phyloP scores from a whole-genome alignment of 768 basidiomycete species.

The Suillus clintonianus region DNA sequence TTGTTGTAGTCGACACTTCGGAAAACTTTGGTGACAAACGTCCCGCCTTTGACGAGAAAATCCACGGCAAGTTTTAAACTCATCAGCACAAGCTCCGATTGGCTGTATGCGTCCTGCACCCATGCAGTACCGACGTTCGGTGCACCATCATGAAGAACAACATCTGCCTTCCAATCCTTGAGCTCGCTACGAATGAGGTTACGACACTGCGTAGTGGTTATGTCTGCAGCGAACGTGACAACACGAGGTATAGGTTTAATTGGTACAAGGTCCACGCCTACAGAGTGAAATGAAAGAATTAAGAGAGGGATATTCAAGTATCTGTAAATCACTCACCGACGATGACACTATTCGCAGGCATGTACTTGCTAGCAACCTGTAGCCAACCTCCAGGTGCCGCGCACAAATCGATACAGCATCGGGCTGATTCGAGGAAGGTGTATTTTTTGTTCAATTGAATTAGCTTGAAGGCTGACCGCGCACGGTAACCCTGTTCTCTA shows the following conservation, averaged over 20 bases:
- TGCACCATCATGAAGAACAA: constrained; percentile 98
- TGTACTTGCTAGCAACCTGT: constrained; percentile 97
- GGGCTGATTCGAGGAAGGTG: constrained; percentile 82
- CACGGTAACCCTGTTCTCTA: constrained; percentile 98
- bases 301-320: neutral
- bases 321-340: constrained; percentile 58
- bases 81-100: constrained; percentile 96
- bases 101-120: constrained; percentile 97
- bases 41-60: constrained; percentile 90
- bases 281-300: constrained; percentile 10
- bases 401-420: constrained; percentile 96
- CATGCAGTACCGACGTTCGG: constrained; percentile 99
- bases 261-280: constrained; percentile 93
- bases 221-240: constrained; percentile 90
- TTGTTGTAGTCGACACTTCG: constrained; percentile 98
- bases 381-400: constrained; percentile 99
- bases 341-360: constrained; percentile 91
- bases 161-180: constrained; percentile 99
- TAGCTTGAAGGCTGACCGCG: constrained; percentile 98
- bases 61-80: constrained; percentile 94
- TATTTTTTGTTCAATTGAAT: constrained; percentile 99
- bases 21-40: constrained; percentile 98
- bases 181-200: constrained; percentile 82
- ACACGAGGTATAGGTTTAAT: constrained; percentile 96
- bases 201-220: constrained; percentile 90